These are phyloP conservation scores for Scenedesmus sp. DNA, from an alignment of 163 green algal species.

Conservation along the genomic window DNA sequence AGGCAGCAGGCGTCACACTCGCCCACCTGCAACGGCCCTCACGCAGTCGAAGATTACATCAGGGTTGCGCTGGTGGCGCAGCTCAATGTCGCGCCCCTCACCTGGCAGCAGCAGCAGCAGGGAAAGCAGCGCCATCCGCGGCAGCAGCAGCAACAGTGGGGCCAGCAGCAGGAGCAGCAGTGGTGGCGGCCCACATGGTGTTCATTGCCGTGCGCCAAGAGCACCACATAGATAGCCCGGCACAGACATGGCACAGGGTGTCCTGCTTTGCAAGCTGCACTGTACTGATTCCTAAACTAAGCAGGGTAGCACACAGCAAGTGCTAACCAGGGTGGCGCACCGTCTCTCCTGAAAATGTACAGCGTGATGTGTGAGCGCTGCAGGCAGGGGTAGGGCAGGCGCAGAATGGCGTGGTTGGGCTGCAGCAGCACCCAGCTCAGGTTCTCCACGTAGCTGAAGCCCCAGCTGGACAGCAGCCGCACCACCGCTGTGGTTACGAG, in stretches of 20 bases:
- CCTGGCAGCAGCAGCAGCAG: conserved; percentile 45
- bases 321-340: conserved; percentile 43
- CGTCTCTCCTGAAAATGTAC: conserved; percentile 92
- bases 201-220: too few relatives aligned
- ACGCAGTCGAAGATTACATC: conserved; percentile 93
- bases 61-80: conserved; percentile 93
- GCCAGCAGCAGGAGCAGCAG: background rate
- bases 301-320: too few relatives aligned
- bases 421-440: conserved; percentile 92
- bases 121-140: background rate
- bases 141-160: background rate
- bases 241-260: too few relatives aligned
- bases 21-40: conserved; percentile 51
- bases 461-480: conserved; percentile 70
- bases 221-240: too few relatives aligned
- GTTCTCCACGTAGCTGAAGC: conserved; percentile 94
- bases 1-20: background rate
- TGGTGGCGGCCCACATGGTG: background rate
- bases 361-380: conserved; percentile 84
- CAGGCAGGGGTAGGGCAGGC: conserved; percentile 55
- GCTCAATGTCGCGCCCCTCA: conserved; percentile 88
- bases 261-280: too few relatives aligned
- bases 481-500: conserved; percentile 26
- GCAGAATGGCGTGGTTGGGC: conserved; percentile 78
- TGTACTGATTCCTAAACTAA: too few relatives aligned